Conservation (phyloP, 2,329 filamentous ascomycete genomes). For the Colletotrichum brevisporum region DNA sequence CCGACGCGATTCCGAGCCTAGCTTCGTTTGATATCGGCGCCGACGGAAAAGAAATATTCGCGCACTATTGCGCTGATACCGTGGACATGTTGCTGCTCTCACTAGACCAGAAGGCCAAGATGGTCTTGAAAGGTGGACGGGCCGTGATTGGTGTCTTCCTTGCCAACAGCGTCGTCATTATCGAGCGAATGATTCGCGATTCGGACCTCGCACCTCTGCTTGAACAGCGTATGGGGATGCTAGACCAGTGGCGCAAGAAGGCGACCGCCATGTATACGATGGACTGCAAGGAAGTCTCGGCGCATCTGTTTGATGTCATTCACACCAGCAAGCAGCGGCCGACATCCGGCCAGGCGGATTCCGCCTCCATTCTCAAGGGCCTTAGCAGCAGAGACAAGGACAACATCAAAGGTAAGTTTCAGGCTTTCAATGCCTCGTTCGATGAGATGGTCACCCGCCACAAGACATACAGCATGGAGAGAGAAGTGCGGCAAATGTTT, state of each 20-base stretch:
- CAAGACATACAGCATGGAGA: conserved; percentile 89
- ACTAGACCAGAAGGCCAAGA: conserved; percentile 80
- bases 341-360: conserved; percentile 82
- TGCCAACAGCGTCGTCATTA: conserved; percentile 86
- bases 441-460: conserved; percentile 90
- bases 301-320: conserved; percentile 89
- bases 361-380: conserved; percentile 85
- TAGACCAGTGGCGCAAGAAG: conserved; percentile 91
- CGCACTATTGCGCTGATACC: conserved; percentile 90
- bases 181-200: conserved; percentile 86
- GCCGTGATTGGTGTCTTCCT: conserved; percentile 89
- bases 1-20: conserved; percentile 77
- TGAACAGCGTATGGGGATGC: conserved; percentile 72
- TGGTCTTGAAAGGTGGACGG: conserved; percentile 81
- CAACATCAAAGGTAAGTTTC: conserved; percentile 95
- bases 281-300: conserved; percentile 89
- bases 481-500: conserved; percentile 85
- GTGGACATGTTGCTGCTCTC: conserved; percentile 84
- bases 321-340: conserved; percentile 88
- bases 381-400: conserved; percentile 94
- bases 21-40: conserved; percentile 89
- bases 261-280: conserved; percentile 86
- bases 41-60: conserved; percentile 89
- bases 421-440: conserved; percentile 89
- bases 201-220: conserved; percentile 85